Conservation (phyloP, 2,329 filamentous ascomycete species). For the Lomentospora prolificans region DNA sequence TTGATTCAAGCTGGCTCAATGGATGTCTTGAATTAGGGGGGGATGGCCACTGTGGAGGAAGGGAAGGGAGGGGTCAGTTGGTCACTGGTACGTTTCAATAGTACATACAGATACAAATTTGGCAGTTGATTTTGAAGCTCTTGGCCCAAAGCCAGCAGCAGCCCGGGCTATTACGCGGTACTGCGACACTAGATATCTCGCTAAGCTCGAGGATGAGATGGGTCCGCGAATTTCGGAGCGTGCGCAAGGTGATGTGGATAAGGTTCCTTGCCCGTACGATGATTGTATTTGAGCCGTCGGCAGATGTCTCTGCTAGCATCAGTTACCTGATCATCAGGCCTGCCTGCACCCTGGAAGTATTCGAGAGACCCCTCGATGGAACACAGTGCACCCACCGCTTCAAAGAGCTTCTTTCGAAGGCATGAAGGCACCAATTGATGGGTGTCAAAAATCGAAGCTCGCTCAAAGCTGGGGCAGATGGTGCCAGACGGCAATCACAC, state of each 20-base stretch:
- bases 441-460: background rate
- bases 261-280: background rate
- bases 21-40: too few relatives aligned
- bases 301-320: too few relatives aligned
- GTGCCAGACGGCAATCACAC: background rate
- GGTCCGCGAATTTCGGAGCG: too few relatives aligned
- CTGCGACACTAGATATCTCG: background rate
- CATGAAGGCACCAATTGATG: too few relatives aligned
- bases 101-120: background rate
- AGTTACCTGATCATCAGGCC: too few relatives aligned
- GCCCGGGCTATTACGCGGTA: background rate
- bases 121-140: background rate
- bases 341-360: too few relatives aligned
- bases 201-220: background rate
- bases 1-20: too few relatives aligned
- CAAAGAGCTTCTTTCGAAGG: too few relatives aligned
- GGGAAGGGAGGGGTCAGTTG: background rate
- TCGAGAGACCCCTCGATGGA: too few relatives aligned
- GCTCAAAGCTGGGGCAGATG: background rate
- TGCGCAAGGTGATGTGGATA: too few relatives aligned
- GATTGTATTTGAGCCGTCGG: background rate
- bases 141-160: background rate
- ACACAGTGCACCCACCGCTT: too few relatives aligned
- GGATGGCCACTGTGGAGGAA: background rate
- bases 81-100: background rate